These are phyloP conservation scores for Fraxinus cuspidata DNA, from an alignment of 257 asterid genomes.

Conservation along the genomic window DNA sequence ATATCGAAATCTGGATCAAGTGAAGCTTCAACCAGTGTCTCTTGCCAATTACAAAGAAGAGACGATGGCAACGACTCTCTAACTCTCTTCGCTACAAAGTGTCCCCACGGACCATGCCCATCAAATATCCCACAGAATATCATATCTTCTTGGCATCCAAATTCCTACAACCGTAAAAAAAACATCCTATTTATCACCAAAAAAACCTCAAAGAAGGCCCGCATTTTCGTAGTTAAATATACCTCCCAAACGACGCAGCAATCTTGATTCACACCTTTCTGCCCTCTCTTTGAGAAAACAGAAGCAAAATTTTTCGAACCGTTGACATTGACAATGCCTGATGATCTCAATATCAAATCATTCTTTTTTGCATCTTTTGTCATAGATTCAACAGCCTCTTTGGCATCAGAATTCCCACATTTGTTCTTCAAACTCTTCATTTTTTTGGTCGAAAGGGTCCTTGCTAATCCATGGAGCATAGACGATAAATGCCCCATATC, in stretches of 20 bases:
- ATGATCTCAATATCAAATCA: constrained; percentile 69
- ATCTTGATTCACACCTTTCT: constrained; percentile 87
- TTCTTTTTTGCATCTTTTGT: constrained; percentile 69
- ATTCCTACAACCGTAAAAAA: constrained; percentile 46
- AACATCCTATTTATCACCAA: background rate
- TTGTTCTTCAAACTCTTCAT: constrained; percentile 30
- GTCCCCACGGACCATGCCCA: constrained; percentile 99
- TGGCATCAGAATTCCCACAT: constrained; percentile 42
- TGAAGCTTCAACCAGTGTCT: constrained; percentile 64
- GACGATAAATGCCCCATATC: constrained; percentile 80
- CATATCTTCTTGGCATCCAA: constrained; percentile 97
- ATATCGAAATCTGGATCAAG: constrained; percentile 46
- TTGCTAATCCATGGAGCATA: constrained; percentile 85
- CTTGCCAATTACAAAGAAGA: constrained; percentile 83
- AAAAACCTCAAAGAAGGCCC: background rate
- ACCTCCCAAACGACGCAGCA: constrained; percentile 97
- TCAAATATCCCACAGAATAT: constrained; percentile 93
- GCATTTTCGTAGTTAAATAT: constrained; percentile 4
- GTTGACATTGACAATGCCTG: constrained; percentile 62
- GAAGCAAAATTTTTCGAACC: constrained; percentile 78
- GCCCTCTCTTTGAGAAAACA: constrained; percentile 81
- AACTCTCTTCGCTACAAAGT: constrained; percentile 80
- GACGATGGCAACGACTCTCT: constrained; percentile 75
- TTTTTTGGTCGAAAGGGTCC: constrained; percentile 63
- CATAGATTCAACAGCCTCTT: constrained; percentile 63